phyloP scores from a whole-genome alignment of 2,329 filamentous ascomycete species.

The Fonsecaea pugnacius region DNA sequence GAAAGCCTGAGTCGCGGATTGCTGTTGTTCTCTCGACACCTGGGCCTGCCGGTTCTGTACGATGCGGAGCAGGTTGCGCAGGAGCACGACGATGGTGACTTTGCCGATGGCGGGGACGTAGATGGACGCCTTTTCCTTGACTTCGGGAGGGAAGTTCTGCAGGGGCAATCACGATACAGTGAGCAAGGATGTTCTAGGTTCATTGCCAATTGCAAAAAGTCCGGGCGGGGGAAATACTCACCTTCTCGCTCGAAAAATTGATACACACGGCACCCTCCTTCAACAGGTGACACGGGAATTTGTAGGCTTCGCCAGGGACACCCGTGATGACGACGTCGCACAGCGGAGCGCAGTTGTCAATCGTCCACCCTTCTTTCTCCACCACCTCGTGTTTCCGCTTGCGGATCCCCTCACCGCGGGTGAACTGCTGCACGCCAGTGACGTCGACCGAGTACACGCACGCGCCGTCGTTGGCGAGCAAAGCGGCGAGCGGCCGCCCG shows the following conservation, averaged over 20 bases:
- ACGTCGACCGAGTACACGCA: slow-evolving; percentile 95
- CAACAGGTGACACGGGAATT: slow-evolving; percentile 81
- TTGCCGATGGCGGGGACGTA: slow-evolving; percentile 98
- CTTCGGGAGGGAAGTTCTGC: slow-evolving; percentile 81
- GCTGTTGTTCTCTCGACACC: slow-evolving; percentile 1
- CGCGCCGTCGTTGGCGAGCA: slow-evolving; percentile 94
- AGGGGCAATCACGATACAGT: neutral
- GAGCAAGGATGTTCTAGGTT: slow-evolving; percentile 2
- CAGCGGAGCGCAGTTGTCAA: slow-evolving; percentile 80
- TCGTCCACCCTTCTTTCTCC: slow-evolving; percentile 76
- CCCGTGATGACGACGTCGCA: slow-evolving; percentile 96
- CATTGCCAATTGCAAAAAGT: neutral
- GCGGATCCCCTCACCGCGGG: slow-evolving; percentile 82
- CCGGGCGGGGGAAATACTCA: slow-evolving; percentile 40
- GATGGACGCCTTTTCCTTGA: slow-evolving; percentile 95
- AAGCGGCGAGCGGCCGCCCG: slow-evolving; percentile 84
- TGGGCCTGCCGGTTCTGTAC: slow-evolving; percentile 48
- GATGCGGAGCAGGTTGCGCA: slow-evolving; percentile 82
- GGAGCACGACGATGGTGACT: slow-evolving; percentile 89
- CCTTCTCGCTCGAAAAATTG: slow-evolving; percentile 93
- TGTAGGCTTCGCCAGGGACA: slow-evolving; percentile 85
- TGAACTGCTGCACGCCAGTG: slow-evolving; percentile 89
- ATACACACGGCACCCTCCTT: slow-evolving; percentile 95
- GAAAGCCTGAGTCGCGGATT: too few relatives aligned
- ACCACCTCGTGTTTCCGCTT: slow-evolving; percentile 84